phyloP scores from a whole-genome alignment of 331 rosid species.

The Stylosanthes scabra region DNA sequence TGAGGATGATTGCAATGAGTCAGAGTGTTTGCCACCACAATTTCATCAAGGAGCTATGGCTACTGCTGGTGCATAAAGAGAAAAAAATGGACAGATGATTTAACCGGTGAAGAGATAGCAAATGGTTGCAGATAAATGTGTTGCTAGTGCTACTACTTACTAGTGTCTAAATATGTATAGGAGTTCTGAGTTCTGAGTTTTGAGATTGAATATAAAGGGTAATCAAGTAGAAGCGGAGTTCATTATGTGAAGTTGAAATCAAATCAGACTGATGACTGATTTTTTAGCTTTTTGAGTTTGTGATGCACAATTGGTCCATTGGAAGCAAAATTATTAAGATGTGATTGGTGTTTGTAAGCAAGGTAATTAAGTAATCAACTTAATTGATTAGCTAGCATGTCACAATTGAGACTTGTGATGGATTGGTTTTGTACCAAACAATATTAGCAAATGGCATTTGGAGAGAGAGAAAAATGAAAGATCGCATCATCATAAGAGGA shows the following conservation, averaged over 20 bases:
- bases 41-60: slow-evolving; percentile 49
- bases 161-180: slow-evolving; percentile 9
- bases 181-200: slow-evolving; percentile 3
- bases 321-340: neutral
- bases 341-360: slow-evolving; percentile 20
- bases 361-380: neutral
- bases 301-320: neutral
- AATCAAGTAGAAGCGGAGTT: neutral
- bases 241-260: slow-evolving; percentile 23
- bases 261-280: neutral
- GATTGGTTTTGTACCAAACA: slow-evolving; percentile 4
- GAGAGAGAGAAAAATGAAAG: neutral
- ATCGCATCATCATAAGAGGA: neutral
- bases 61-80: slow-evolving; percentile 55
- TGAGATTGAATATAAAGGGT: neutral
- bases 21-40: slow-evolving; percentile 36
- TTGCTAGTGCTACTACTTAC: neutral
- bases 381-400: neutral
- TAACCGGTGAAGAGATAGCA: neutral
- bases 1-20: slow-evolving; percentile 29
- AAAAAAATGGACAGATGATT: too few relatives aligned
- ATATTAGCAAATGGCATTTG: neutral
- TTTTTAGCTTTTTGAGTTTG: slow-evolving; percentile 22
- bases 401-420: neutral
- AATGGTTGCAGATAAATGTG: neutral